Conservation (phyloP, 805 yeast species). For the Wickerhamiella brachini region DNA sequence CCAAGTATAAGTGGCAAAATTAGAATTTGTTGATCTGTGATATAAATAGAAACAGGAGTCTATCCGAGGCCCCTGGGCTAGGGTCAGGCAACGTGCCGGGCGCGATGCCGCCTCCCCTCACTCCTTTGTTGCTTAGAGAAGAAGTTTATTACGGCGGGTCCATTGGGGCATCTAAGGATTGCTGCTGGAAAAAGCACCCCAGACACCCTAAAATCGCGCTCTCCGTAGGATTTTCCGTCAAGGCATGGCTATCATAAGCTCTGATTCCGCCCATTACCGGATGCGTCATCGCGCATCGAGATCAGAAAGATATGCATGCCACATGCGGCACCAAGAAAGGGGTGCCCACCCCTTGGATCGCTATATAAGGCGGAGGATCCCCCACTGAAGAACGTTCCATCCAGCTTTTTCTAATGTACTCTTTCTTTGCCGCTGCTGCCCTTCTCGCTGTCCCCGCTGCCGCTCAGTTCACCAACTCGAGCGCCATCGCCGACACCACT, state of each 20-base stretch:
- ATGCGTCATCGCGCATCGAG: neutral
- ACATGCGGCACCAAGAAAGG: neutral
- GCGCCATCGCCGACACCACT: constrained; percentile 3
- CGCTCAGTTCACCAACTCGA: constrained; percentile 25
- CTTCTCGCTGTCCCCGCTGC: neutral
- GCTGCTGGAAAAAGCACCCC: neutral
- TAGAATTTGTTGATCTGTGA: neutral
- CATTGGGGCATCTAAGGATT: neutral
- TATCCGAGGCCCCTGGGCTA: neutral
- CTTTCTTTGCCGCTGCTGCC: neutral
- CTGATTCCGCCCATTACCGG: neutral
- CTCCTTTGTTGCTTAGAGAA: neutral
- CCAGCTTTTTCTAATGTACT: neutral
- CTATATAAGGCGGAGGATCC: neutral
- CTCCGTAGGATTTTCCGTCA: neutral
- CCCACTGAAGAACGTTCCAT: neutral
- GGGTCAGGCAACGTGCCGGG: neutral
- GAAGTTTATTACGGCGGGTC: too few relatives aligned
- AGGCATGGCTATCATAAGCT: neutral
- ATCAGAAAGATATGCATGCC: neutral
- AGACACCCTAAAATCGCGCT: neutral
- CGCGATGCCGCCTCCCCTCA: neutral
- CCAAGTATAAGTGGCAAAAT: too few relatives aligned
- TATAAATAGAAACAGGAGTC: neutral
- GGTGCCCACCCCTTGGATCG: neutral